Evolutionary conservation across 331 rosid genomes (phyloP).

Genomic region (Erythrophleum ivorense): DNA sequence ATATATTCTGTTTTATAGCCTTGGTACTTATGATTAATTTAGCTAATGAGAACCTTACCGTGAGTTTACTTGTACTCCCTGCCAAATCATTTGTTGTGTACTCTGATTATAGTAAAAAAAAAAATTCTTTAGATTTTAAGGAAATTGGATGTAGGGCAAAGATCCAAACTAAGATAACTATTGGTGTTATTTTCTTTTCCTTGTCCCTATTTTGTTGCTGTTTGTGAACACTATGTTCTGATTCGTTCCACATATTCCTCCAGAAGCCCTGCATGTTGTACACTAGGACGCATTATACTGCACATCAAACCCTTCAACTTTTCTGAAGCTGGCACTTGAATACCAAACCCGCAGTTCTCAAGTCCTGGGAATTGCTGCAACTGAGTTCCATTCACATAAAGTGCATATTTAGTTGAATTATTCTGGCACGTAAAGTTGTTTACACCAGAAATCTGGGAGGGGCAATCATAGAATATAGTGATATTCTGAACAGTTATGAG

Average conservation of each 20-base stretch:
- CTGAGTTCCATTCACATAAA: constrained; percentile 43
- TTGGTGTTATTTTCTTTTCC: too few relatives aligned
- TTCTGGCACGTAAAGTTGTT: constrained; percentile 39
- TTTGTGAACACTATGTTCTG: constrained; percentile 3
- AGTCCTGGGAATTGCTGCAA: constrained; percentile 15
- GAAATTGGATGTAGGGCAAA: too few relatives aligned
- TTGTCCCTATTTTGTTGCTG: too few relatives aligned
- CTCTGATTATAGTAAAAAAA: too few relatives aligned
- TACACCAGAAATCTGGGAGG: constrained; percentile 15
- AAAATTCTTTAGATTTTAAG: too few relatives aligned
- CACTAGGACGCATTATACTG: constrained; percentile 44
- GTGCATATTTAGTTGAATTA: constrained; percentile 25
- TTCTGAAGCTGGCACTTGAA: constrained; percentile 41
- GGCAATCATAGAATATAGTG: constrained; percentile 45
- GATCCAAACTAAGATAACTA: too few relatives aligned
- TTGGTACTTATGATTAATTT: too few relatives aligned
- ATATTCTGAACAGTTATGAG: constrained; percentile 43
- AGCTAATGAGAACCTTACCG: too few relatives aligned
- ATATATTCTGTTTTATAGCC: too few relatives aligned
- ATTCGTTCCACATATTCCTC: constrained; percentile 52
- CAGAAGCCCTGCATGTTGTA: constrained; percentile 45
- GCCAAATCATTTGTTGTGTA: too few relatives aligned
- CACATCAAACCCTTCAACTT: constrained; percentile 53
- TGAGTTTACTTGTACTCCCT: too few relatives aligned
- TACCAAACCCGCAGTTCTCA: constrained; percentile 30